Conservation (phyloP, 305 asterid species). For the Fraxinus baroniana region DNA sequence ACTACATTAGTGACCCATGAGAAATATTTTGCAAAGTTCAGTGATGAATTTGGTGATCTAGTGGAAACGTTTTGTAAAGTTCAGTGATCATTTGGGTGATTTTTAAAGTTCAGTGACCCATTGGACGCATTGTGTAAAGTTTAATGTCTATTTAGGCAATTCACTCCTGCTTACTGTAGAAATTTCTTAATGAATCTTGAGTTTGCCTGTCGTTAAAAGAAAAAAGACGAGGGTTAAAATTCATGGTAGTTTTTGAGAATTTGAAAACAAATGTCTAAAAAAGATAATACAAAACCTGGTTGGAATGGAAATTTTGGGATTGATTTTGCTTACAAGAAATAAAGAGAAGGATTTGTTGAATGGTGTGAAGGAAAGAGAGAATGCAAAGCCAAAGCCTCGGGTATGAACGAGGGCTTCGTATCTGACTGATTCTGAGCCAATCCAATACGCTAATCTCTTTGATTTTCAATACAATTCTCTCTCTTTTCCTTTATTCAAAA, state of each 20-base stretch:
- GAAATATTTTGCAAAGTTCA: too few species aligned
- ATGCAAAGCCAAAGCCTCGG: constrained; percentile 46
- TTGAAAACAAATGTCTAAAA: not conserved
- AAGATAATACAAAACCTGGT: constrained; percentile 29
- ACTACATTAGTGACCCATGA: too few species aligned
- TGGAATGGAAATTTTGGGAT: constrained; percentile 18
- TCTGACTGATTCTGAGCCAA: constrained; percentile 41
- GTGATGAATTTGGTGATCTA: too few species aligned
- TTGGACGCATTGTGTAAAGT: too few species aligned
- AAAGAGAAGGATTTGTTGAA: constrained; percentile 27
- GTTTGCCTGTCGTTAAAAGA: constrained; percentile 29
- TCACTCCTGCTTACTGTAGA: not conserved
- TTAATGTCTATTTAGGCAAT: too few species aligned
- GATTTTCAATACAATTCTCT: not conserved
- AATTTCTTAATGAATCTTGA: constrained; percentile 21
- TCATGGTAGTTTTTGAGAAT: not conserved
- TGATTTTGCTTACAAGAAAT: constrained; percentile 32
- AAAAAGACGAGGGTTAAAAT: constrained; percentile 10
- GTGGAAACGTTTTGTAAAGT: too few species aligned
- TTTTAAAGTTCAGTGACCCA: too few species aligned
- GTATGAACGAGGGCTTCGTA: constrained; percentile 54
- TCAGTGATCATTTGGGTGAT: too few species aligned
- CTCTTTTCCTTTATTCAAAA: not conserved
- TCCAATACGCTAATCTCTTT: constrained; percentile 32
- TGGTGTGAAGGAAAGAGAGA: constrained; percentile 37